phyloP scores from a whole-genome alignment of 1,139 yeast genomes.

The Yamadazyma oceani region DNA sequence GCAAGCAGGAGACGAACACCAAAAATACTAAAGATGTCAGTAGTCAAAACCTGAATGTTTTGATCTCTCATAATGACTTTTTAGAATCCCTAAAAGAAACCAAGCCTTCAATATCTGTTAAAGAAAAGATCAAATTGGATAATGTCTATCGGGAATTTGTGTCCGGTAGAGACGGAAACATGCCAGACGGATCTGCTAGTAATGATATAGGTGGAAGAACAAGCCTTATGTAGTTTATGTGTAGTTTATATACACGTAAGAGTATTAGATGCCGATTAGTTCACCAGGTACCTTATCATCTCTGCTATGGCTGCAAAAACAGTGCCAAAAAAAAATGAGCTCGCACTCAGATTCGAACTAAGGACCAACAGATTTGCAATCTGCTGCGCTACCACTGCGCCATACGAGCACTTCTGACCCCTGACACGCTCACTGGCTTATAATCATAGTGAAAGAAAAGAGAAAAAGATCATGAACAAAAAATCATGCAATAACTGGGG shows the following conservation, averaged over 20 bases:
- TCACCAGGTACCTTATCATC: too few species aligned
- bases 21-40: conserved; percentile 8
- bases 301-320: too few species aligned
- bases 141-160: conserved; percentile 72
- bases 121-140: conserved; percentile 64
- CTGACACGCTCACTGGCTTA: too few species aligned
- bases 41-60: conserved; percentile 23
- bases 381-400: conserved; percentile 61
- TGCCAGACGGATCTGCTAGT: conserved; percentile 86
- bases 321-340: conserved; percentile 31
- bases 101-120: conserved; percentile 79
- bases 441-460: too few species aligned
- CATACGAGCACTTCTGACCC: conserved; percentile 41
- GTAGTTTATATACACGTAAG: too few species aligned
- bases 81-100: conserved; percentile 70
- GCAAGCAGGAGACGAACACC: conserved; percentile 9
- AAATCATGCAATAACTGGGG: too few species aligned
- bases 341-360: conserved; percentile 51
- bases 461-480: too few species aligned
- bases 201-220: conserved; percentile 84
- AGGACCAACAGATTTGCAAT: conserved; percentile 58
- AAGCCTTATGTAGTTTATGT: conserved; percentile 68
- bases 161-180: conserved; percentile 78
- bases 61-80: conserved; percentile 57
- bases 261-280: too few species aligned